Evolutionary conservation across 192 early-diverging fungal genomes (phyloP).

Genomic region (Jimgerdemannia flammicorona): DNA sequence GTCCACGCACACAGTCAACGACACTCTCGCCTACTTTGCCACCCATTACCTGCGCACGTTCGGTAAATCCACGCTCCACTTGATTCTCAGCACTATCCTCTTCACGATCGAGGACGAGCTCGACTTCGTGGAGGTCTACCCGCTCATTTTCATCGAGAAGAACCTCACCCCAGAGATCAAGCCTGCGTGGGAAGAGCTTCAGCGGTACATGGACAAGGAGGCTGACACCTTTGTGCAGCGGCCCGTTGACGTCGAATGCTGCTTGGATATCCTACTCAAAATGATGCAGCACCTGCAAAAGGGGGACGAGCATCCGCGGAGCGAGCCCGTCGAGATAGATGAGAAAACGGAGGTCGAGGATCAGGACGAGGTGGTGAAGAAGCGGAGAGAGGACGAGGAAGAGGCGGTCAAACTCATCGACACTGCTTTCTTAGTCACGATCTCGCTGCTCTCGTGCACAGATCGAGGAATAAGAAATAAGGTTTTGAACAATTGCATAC

Average conservation of each 20-base stretch:
- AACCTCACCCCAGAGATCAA: too few species aligned
- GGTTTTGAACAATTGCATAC: conserved; percentile 2
- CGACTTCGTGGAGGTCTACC: too few species aligned
- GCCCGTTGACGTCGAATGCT: conserved; percentile 23
- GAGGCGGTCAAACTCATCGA: conserved; percentile 7
- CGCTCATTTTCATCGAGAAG: too few species aligned
- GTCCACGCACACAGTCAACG: too few species aligned
- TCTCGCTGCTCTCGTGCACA: not conserved
- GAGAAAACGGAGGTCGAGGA: not conserved
- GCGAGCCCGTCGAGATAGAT: not conserved
- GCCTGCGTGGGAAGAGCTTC: too few species aligned
- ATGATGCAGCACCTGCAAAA: conserved; percentile 15
- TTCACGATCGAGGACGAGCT: too few species aligned
- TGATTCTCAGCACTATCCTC: too few species aligned
- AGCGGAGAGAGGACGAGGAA: not conserved
- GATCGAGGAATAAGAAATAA: conserved; percentile 4
- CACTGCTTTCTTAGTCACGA: not conserved
- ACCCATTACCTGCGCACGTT: too few species aligned
- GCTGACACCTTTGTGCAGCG: too few species aligned
- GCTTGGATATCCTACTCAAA: conserved; percentile 17
- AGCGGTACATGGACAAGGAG: too few species aligned
- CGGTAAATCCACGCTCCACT: too few species aligned
- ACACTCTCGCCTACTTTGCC: too few species aligned
- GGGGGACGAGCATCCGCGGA: not conserved
- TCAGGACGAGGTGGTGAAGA: not conserved